Evolutionary conservation across 2,329 filamentous ascomycete species (phyloP).

Genomic region (Hypoxylon sp.): DNA sequence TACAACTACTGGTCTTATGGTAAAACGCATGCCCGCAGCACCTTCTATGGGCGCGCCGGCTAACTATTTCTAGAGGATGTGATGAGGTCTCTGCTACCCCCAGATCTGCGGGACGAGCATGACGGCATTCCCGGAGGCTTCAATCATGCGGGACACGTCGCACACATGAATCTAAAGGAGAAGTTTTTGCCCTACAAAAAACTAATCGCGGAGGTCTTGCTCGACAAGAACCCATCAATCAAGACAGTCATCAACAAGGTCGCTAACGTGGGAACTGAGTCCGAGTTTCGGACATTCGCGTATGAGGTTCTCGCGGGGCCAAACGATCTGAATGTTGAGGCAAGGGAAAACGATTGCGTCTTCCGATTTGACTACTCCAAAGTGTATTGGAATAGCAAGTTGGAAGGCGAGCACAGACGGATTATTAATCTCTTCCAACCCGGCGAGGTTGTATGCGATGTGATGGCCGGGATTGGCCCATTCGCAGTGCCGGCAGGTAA

Average conservation of each 20-base stretch:
- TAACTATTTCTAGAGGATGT: constrained; percentile 76
- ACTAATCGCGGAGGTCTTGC: constrained; percentile 85
- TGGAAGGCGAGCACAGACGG: constrained; percentile 90
- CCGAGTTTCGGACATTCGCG: constrained; percentile 89
- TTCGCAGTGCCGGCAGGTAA: constrained; percentile 94
- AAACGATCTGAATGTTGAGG: constrained; percentile 85
- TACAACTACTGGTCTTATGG: constrained; percentile 91
- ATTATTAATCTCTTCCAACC: constrained; percentile 82
- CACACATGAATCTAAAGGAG: constrained; percentile 90
- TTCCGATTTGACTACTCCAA: constrained; percentile 96
- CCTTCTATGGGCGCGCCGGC: not conserved
- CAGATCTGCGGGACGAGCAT: constrained; percentile 79
- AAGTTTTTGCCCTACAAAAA: constrained; percentile 88
- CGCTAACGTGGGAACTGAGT: constrained; percentile 87
- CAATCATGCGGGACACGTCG: constrained; percentile 90
- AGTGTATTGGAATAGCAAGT: constrained; percentile 97
- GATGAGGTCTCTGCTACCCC: constrained; percentile 83
- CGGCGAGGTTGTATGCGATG: constrained; percentile 92
- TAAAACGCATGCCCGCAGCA: constrained; percentile 55
- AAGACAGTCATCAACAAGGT: constrained; percentile 96
- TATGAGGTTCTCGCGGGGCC: constrained; percentile 90
- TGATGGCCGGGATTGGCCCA: constrained; percentile 97
- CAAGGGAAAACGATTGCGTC: constrained; percentile 85
- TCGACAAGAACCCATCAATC: constrained; percentile 89
- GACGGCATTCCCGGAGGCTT: constrained; percentile 86